Base-by-base conservation (phyloP, 768 basidiomycete species). In the Lactarius sanguifluus region DNA sequence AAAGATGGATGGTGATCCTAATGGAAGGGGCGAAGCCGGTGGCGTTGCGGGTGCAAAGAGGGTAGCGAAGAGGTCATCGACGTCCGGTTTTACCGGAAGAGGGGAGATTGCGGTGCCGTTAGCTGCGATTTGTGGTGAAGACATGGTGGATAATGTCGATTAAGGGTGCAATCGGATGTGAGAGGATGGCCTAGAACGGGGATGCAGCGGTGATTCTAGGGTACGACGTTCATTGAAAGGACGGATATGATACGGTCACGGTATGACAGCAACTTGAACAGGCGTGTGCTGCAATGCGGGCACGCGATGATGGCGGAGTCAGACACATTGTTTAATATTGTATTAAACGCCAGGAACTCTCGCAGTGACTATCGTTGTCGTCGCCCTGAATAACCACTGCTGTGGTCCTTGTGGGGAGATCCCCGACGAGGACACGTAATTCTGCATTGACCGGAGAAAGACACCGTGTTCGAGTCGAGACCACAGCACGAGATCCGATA, bases 11-110 rank as follows among this genome's bases (percentile, higher is more conserved):
- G 69, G 23, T 41, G 70, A 43, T 45, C 58, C 23, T 59, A 65
- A 54, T n/a, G 61, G 69, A 30, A 66, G 59, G 18, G 76, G 77
- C 0, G 76, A 77, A 28, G 75, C 73, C 0, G 69, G 72, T 28
- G 77, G 77, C 5, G 77, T 78, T 3, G 74, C 69, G 1, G 77
- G 77, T 9, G 75, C 71, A 64, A 78, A 77, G 3, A 78, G 71
- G 12, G 75, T 77, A 1, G 77, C 73, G 63, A 77, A 78, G 23
- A 76, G 54, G 64, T 78, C 77, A 18, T 77, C 75, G 55, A 74
- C 69, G 38, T 65, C 70, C 20, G 52, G 16, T 47, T 64, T 54
- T 34, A 70, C 69, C 32, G 65, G 47, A 9, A 25, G 55, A 4
- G 30, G 55, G 0, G 62, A 40, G 18, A 28, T 45, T 18, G 58